These are phyloP conservation scores for Aspergillus awamori DNA, from an alignment of 2,329 filamentous ascomycete species.

Conservation along the genomic window DNA sequence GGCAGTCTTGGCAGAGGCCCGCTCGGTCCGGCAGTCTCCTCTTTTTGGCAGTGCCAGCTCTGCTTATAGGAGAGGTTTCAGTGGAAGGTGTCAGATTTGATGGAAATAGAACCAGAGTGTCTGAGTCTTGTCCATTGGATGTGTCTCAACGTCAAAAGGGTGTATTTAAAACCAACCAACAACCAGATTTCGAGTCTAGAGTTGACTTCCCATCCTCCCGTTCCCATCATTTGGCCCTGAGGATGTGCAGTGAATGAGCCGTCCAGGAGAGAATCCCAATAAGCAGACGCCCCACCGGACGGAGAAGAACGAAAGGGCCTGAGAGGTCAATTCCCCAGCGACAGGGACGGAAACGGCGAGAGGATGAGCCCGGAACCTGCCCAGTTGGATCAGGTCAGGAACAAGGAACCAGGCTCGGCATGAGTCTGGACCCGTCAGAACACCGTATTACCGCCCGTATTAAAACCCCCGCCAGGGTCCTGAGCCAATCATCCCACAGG, in stretches of 20 bases:
- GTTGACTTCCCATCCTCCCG: not conserved
- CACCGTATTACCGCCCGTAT: not conserved
- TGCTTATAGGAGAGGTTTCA: not conserved
- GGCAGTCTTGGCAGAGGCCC: not conserved
- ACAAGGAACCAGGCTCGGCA: slow-evolving; percentile 1
- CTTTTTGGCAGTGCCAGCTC: no score
- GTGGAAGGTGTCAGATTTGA: not conserved
- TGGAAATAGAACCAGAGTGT: not conserved
- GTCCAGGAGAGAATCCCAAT: slow-evolving; percentile 7
- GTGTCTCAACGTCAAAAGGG: not conserved
- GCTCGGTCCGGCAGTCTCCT: not conserved
- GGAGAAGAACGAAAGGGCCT: not conserved
- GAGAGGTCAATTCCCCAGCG: not conserved
- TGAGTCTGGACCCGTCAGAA: slow-evolving; percentile 1
- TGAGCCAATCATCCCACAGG: slow-evolving; percentile 10
- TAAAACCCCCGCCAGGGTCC: not conserved
- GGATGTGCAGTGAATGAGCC: not conserved
- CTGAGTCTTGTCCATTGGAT: not conserved
- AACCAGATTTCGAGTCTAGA: not conserved
- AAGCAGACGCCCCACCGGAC: slow-evolving; percentile 1
- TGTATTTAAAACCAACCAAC: not conserved
- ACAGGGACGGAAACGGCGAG: not conserved
- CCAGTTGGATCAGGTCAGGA: slow-evolving; percentile 1
- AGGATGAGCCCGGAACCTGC: not conserved
- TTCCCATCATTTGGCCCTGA: not conserved